phyloP scores from a whole-genome alignment of 352 stramenopile species.

The Phytophthora idaei region DNA sequence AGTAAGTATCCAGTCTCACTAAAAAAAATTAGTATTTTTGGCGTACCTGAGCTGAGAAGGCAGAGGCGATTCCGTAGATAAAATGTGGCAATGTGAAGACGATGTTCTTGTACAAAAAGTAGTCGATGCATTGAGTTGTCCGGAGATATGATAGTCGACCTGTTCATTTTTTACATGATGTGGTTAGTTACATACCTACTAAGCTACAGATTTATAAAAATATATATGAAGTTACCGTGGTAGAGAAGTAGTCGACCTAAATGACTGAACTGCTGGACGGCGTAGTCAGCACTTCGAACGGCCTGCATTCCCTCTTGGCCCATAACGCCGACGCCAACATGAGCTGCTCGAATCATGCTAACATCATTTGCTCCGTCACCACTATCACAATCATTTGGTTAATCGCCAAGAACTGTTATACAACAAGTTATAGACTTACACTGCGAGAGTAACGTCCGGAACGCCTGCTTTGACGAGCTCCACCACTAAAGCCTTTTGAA shows the following conservation, averaged over 20 bases:
- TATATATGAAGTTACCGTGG: constrained; percentile 46
- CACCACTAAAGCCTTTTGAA: constrained; percentile 93
- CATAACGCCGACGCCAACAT: constrained; percentile 97
- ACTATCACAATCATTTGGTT: constrained; percentile 42
- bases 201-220: neutral
- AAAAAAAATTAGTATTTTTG: neutral
- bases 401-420: constrained; percentile 21
- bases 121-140: constrained; percentile 95
- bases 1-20: neutral
- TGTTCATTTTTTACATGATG: constrained; percentile 10
- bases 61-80: constrained; percentile 84
- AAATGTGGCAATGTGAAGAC: constrained; percentile 91
- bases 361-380: constrained; percentile 99
- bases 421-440: constrained; percentile 56
- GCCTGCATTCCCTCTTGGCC: constrained; percentile 96
- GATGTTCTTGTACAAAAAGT: constrained; percentile 99
- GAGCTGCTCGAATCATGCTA: constrained; percentile 99
- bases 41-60: constrained; percentile 85
- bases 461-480: constrained; percentile 92
- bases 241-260: constrained; percentile 73
- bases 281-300: constrained; percentile 80
- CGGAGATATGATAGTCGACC: constrained; percentile 97
- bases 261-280: constrained; percentile 85
- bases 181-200: neutral
- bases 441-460: constrained; percentile 91